Base-by-base conservation (phyloP, 1,139 yeast species). In the Hansenula lynferdii region DNA sequence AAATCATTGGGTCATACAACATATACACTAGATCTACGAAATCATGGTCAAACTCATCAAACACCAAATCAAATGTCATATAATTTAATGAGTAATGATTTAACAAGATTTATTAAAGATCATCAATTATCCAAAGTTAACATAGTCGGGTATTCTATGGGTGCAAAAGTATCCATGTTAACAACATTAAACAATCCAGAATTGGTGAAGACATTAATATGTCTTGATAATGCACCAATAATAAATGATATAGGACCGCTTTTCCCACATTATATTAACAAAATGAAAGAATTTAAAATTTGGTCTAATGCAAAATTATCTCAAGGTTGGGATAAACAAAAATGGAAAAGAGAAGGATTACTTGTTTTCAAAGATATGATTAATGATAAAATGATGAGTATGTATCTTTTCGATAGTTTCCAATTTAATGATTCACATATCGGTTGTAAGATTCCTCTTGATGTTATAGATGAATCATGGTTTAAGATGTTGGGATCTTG, bases 111-210 rank as follows among this genome's bases (percentile, higher is more conserved):
- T 34, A 28, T 67, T 3, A 44, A 53, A 23, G 44, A 48, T n/a
- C 41, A 53, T 7, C 33, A 47, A 0, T 54, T 56, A 51, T 35
- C 9, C 5, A 43, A 50, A 20, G 58, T 59, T 10, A 51, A 62
- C 5, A 40, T 72, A 19, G 61, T 68, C 2, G 77, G 77, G 0
- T 76, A 72, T 49, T 69, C 74, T 23, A 71, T 72, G 77, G 78
- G 78, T 0, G 77, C 75, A 7, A 72, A 72, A 43, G 67, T 66
- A 1, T 70, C 74, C 2, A 69, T 72, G 75, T 32, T 62, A 36
- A 63, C 60, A 5, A 58, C 68, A 1, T 49, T 72, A 25, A 41
- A 52, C 19, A 22, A 39, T 20, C 73, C 74, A 0, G 58, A 58
- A 1, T 40, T 57, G 21, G 59, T 70, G 2, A 47, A 57, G 10